phyloP scores from a whole-genome alignment of 768 basidiomycete genomes.

The Myochromella boudieri region DNA sequence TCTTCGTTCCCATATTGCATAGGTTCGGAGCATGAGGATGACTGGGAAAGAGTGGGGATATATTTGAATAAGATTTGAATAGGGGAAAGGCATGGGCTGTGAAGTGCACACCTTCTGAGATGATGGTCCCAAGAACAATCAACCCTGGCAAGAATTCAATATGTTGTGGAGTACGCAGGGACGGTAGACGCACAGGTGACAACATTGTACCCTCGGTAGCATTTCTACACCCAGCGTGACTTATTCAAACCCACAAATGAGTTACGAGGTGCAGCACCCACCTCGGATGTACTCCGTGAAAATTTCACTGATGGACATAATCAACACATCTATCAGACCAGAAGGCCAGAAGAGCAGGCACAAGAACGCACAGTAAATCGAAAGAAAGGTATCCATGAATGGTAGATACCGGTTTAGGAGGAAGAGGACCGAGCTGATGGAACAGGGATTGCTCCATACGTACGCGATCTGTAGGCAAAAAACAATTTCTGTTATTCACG shows the following conservation, averaged over 20 bases:
- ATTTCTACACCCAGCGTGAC: no score
- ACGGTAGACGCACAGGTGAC: slow-evolving; percentile 28
- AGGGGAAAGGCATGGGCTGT: background rate
- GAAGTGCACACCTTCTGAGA: slow-evolving; percentile 32
- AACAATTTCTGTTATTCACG: no score
- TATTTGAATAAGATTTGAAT: no score
- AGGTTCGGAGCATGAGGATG: slow-evolving; percentile 42
- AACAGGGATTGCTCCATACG: slow-evolving; percentile 31
- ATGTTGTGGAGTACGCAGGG: background rate
- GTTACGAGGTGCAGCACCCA: background rate
- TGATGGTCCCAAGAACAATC: slow-evolving; percentile 34
- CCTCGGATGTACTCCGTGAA: slow-evolving; percentile 7
- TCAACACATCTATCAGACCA: no score
- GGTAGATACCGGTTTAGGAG: slow-evolving; percentile 40
- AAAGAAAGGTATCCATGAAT: slow-evolving; percentile 36
- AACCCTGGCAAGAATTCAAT: slow-evolving; percentile 19
- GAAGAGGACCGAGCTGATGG: slow-evolving; percentile 32
- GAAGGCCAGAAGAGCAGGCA: background rate
- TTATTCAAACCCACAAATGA: no score
- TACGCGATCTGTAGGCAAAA: slow-evolving; percentile 26
- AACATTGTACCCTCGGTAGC: slow-evolving; percentile 24
- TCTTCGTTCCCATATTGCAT: slow-evolving; percentile 43
- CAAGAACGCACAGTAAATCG: slow-evolving; percentile 27
- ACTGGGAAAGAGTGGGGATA: slow-evolving; percentile 17
- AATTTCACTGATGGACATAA: slow-evolving; percentile 9